phyloP scores from a whole-genome alignment of 177 flowering plant species.

The Telopea speciosissima region DNA sequence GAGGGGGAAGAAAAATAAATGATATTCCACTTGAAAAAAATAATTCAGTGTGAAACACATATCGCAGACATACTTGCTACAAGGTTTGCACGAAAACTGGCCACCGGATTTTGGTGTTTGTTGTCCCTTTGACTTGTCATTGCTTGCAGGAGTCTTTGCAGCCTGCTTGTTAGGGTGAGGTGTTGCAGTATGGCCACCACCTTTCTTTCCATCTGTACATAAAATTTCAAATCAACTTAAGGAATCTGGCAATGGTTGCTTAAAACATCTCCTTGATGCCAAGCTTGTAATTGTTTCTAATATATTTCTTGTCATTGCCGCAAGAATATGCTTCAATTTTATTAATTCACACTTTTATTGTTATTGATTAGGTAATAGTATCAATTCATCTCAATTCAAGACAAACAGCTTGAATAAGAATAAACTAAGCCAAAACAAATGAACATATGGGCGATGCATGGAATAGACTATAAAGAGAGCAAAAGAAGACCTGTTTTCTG shows the following conservation, averaged over 20 bases:
- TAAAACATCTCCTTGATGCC: too few relatives aligned
- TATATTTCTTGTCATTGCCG: too few relatives aligned
- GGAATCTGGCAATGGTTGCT: too few relatives aligned
- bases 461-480: background rate
- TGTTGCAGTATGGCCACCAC: slow-evolving; percentile 41
- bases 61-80: slow-evolving; percentile 48
- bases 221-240: too few relatives aligned
- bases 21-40: background rate
- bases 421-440: too few relatives aligned
- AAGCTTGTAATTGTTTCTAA: too few relatives aligned
- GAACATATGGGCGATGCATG: background rate
- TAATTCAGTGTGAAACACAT: background rate
- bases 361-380: too few relatives aligned
- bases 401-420: too few relatives aligned
- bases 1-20: background rate
- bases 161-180: slow-evolving; percentile 52
- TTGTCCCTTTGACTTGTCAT: slow-evolving; percentile 14
- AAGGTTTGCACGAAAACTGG: slow-evolving; percentile 31
- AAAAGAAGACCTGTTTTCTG: slow-evolving; percentile 43
- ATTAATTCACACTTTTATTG: too few relatives aligned
- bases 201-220: slow-evolving; percentile 50
- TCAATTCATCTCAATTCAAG: background rate
- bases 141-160: slow-evolving; percentile 14
- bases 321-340: too few relatives aligned
- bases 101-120: slow-evolving; percentile 14